Percentiles rank a stretch among this genome's conserved stretches.
phyloP scores from a whole-genome alignment of 805 yeast genomes.

The Spathaspora girioi region DNA sequence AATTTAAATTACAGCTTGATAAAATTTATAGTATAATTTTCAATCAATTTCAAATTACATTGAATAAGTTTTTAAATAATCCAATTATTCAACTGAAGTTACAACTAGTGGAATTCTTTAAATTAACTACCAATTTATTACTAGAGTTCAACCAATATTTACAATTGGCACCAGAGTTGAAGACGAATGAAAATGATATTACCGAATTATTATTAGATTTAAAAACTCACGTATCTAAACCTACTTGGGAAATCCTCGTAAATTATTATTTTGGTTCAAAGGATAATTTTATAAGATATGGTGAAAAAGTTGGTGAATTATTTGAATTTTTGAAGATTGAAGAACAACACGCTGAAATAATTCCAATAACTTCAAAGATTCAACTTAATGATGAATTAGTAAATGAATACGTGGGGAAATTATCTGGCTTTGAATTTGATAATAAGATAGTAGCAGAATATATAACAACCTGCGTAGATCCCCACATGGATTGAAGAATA shows the following conservation, averaged over 20 bases:
- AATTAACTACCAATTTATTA: slow-evolving; percentile 8
- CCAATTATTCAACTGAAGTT: background rate
- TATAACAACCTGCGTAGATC: slow-evolving; percentile 19
- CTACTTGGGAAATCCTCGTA: slow-evolving; percentile 14
- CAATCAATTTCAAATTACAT: slow-evolving; percentile 12
- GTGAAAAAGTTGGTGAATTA: slow-evolving; percentile 21
- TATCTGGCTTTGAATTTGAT: slow-evolving; percentile 19
- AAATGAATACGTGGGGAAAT: slow-evolving; percentile 9
- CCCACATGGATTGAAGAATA: slow-evolving; percentile 3
- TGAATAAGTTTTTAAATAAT: slow-evolving; percentile 11
- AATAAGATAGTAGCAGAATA: slow-evolving; percentile 19
- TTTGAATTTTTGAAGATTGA: slow-evolving; percentile 13
- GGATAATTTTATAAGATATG: slow-evolving; percentile 19
- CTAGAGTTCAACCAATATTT: slow-evolving; percentile 5
- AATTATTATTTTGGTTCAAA: slow-evolving; percentile 22
- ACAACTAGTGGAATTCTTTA: slow-evolving; percentile 4
- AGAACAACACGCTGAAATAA: slow-evolving; percentile 2
- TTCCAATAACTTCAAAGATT: slow-evolving; percentile 13
- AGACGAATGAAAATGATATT: background rate
- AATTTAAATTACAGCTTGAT: slow-evolving; percentile 11
- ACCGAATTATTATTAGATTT: slow-evolving; percentile 10
- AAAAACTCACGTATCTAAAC: slow-evolving; percentile 3
- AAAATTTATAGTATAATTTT: slow-evolving; percentile 9
- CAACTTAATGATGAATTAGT: slow-evolving; percentile 17
- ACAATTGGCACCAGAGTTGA: background rate